Evolutionary conservation across 2,329 filamentous ascomycete genomes (phyloP).

Genomic region (Ceratocystis diversiconidia): DNA sequence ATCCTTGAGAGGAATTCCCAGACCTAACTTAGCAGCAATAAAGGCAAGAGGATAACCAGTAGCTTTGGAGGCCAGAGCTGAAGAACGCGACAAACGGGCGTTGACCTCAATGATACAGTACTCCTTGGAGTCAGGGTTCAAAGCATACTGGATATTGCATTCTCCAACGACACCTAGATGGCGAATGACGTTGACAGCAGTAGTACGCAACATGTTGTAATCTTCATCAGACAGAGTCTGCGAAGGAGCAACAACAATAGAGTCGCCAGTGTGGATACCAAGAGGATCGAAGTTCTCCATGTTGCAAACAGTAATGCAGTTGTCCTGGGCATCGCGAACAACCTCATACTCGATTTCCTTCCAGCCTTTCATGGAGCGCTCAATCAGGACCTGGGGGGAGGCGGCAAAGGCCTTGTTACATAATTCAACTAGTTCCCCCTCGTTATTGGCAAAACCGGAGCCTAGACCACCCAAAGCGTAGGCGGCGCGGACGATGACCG

Average conservation of each 20-base stretch:
- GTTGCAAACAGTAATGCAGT: slow-evolving; percentile 99
- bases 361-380: slow-evolving; percentile 99
- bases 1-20: slow-evolving; percentile 89
- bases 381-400: slow-evolving; percentile 89
- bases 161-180: slow-evolving; percentile 95
- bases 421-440: slow-evolving; percentile 66
- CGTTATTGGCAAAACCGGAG: slow-evolving; percentile 86
- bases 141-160: slow-evolving; percentile 96
- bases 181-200: slow-evolving; percentile 90
- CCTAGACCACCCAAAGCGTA: slow-evolving; percentile 92
- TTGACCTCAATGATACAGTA: slow-evolving; percentile 99
- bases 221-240: slow-evolving; percentile 95
- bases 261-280: slow-evolving; percentile 95
- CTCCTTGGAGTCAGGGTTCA: slow-evolving; percentile 88
- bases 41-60: slow-evolving; percentile 94
- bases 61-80: slow-evolving; percentile 88
- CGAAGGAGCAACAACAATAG: slow-evolving; percentile 92
- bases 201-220: slow-evolving; percentile 97
- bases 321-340: slow-evolving; percentile 85
- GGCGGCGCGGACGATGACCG: slow-evolving; percentile 90
- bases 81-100: slow-evolving; percentile 86
- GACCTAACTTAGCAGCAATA: slow-evolving; percentile 88
- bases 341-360: slow-evolving; percentile 99
- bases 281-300: slow-evolving; percentile 99
- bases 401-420: slow-evolving; percentile 92